Percentiles rank a stretch among this genome's conserved stretches.
These are phyloP conservation scores for Phyllosticta citrichinensis DNA, from an alignment of 2,329 filamentous ascomycete species.

Conservation along the genomic window DNA sequence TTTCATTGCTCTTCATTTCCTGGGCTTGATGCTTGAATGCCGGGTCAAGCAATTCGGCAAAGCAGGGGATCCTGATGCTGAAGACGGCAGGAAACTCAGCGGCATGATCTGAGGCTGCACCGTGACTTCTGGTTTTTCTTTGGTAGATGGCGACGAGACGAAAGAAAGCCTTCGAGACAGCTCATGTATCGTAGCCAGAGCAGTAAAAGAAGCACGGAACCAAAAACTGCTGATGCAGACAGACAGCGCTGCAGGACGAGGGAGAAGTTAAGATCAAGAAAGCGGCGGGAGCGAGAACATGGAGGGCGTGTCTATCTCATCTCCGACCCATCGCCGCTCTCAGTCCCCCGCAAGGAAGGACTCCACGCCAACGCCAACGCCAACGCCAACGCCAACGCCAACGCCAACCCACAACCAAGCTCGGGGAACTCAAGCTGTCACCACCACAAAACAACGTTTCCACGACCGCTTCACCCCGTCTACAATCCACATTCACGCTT, in stretches of 20 bases:
- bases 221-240: background rate
- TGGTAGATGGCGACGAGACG: too few species aligned
- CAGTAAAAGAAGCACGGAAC: background rate
- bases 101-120: too few species aligned
- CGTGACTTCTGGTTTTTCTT: too few species aligned
- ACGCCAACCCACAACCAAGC: background rate
- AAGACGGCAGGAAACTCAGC: too few species aligned
- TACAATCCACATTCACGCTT: conserved; percentile 11
- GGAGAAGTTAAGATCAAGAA: background rate
- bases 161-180: too few species aligned
- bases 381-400: too few species aligned
- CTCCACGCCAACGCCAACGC: background rate
- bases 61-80: too few species aligned
- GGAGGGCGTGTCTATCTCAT: background rate
- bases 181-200: too few species aligned
- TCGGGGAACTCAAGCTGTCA: background rate
- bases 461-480: conserved; percentile 13
- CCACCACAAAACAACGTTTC: background rate
- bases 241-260: background rate
- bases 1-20: too few species aligned
- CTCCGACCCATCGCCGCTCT: background rate
- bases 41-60: too few species aligned
- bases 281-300: background rate
- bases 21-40: too few species aligned
- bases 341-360: background rate